phyloP scores from a whole-genome alignment of 441 rosid genomes.

The Brassica balearica region DNA sequence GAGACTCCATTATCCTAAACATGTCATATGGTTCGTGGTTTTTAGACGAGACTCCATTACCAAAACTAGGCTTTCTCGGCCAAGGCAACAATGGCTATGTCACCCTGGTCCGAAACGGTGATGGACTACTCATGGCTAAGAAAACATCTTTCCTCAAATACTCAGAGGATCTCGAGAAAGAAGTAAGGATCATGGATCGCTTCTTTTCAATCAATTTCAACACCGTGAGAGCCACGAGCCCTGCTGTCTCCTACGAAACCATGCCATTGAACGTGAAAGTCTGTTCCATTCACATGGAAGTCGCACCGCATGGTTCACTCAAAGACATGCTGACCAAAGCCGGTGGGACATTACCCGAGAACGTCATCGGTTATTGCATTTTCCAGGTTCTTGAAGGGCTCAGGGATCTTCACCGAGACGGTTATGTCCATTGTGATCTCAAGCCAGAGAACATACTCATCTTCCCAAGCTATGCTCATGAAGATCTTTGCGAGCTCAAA shows the following conservation, averaged over 20 bases:
- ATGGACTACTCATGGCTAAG: slow-evolving; percentile 37
- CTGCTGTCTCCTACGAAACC: slow-evolving; percentile 2
- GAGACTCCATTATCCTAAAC: slow-evolving; percentile 17
- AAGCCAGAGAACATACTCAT: too few species aligned
- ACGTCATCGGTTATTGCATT: slow-evolving; percentile 9
- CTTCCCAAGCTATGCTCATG: too few species aligned
- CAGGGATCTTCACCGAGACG: slow-evolving; percentile 9
- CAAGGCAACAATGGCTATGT: slow-evolving; percentile 32
- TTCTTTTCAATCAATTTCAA: slow-evolving; percentile 3
- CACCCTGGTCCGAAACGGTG: slow-evolving; percentile 22
- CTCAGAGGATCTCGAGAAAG: slow-evolving; percentile 24
- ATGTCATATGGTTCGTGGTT: slow-evolving; percentile 24
- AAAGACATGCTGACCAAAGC: slow-evolving; percentile 11
- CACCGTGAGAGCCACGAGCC: slow-evolving; percentile 24
- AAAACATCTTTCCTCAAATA: slow-evolving; percentile 25
- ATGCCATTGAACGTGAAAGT: slow-evolving; percentile 18
- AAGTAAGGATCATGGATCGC: slow-evolving; percentile 13
- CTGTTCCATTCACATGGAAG: slow-evolving; percentile 30
- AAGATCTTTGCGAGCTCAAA: too few species aligned
- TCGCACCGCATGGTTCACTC: slow-evolving; percentile 34
- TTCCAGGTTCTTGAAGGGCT: slow-evolving; percentile 15
- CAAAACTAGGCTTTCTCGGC: slow-evolving; percentile 34
- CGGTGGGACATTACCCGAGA: slow-evolving; percentile 9
- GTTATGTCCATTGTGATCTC: slow-evolving; percentile 32
- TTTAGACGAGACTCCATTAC: slow-evolving; percentile 18